Conservation (phyloP, 257 asterid genomes). For the Solanum bulbocastanum region DNA sequence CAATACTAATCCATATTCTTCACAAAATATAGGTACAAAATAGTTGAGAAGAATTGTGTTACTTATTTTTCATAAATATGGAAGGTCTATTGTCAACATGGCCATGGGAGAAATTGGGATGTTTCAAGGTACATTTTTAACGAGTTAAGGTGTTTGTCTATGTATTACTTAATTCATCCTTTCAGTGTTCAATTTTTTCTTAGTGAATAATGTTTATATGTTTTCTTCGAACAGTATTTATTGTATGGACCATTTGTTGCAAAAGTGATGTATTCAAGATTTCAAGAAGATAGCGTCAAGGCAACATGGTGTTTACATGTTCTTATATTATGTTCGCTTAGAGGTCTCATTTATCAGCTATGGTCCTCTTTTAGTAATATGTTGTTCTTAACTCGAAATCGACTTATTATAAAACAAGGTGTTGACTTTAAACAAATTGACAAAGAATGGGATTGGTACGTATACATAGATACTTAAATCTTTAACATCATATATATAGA, state of each 20-base stretch:
- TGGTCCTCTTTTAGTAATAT: conserved; percentile 64
- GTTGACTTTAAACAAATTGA: conserved; percentile 78
- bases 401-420: conserved; percentile 53
- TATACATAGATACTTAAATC: background rate
- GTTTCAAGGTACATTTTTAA: conserved; percentile 35
- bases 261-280: conserved; percentile 39
- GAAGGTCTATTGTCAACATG: conserved; percentile 51
- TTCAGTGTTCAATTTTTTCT: background rate
- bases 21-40: background rate
- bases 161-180: background rate
- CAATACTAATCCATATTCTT: background rate
- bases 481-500: too few species aligned
- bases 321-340: conserved; percentile 38
- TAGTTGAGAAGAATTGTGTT: background rate
- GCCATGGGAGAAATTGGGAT: conserved; percentile 74
- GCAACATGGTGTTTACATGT: conserved; percentile 52
- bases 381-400: conserved; percentile 65
- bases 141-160: background rate
- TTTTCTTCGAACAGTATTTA: conserved; percentile 28
- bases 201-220: background rate
- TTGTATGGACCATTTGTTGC: conserved; percentile 57
- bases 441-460: conserved; percentile 74
- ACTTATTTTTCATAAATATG: conserved; percentile 15
- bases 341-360: conserved; percentile 31
- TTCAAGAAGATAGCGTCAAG: conserved; percentile 18